These are phyloP conservation scores for Phytophthora macrochlamydospora DNA, from an alignment of 352 stramenopile genomes.

Conservation along the genomic window DNA sequence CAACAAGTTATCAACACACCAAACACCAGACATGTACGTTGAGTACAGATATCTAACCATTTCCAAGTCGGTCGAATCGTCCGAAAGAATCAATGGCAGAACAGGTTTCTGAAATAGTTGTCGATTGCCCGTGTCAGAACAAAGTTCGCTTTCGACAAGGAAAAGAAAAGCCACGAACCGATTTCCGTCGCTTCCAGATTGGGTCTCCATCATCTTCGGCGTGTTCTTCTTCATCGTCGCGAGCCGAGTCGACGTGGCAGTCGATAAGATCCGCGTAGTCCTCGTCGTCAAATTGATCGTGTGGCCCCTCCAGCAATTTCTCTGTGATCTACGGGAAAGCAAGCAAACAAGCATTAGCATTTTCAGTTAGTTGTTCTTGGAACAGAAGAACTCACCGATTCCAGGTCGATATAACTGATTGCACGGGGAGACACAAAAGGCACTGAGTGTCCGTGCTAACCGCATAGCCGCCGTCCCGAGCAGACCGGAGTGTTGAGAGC, in stretches of 20 bases:
- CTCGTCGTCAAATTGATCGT: conserved; percentile 57
- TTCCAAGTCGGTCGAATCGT: conserved; percentile 61
- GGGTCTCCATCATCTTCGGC: conserved; percentile 23
- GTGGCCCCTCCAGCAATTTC: conserved; percentile 58
- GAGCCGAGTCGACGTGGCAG: conserved; percentile 66
- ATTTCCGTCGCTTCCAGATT: conserved; percentile 57
- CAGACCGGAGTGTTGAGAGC: conserved; percentile 20
- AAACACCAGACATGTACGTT: too few relatives aligned
- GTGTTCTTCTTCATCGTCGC: conserved; percentile 33
- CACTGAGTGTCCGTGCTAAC: conserved; percentile 64
- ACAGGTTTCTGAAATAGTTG: conserved; percentile 40
- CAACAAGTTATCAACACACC: too few relatives aligned
- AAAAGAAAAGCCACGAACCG: conserved; percentile 18
- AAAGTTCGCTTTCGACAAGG: neutral
- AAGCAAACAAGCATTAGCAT: neutral
- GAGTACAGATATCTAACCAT: conserved; percentile 30
- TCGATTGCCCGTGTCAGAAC: neutral
- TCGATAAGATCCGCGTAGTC: conserved; percentile 76
- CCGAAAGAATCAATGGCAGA: conserved; percentile 38
- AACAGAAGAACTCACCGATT: conserved; percentile 40
- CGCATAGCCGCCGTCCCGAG: conserved; percentile 46
- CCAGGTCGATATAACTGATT: conserved; percentile 75
- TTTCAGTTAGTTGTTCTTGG: too few relatives aligned
- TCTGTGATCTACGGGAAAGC: conserved; percentile 60
- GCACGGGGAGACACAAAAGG: conserved; percentile 74